Evolutionary conservation across 345 rosid species (phyloP), one percentile per base, ranked within the genome.

Genomic region (Gossypium mustelinum): DNA sequence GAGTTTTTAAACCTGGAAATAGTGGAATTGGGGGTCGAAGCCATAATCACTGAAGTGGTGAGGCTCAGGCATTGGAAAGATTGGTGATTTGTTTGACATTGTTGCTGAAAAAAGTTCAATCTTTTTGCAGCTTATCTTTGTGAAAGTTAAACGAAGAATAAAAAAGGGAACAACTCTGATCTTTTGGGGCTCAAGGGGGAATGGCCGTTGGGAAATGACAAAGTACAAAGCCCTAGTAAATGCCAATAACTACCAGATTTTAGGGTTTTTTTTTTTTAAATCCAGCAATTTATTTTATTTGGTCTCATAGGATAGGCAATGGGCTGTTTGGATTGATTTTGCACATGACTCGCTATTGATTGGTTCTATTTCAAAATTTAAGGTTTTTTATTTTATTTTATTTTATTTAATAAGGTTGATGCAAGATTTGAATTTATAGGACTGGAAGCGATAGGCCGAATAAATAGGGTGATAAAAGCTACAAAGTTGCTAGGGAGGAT

Each of bases 121-220:
- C 43, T 24, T 10, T 68, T 58, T 58, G 11, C 27, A 58, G 27
- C 52, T 13, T 13, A 4, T 50, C n/a, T 22, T 12, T 25, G 25
- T 20, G 18, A 20, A 45, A 1, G 7, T 14, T 45, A 45, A 7
- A 20, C 29, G 9, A 17, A 39, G 74, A 27, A 4, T 12, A 18
- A 54, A 27, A 16, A 41, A 22, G 20, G 27, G 39, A 25, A 22
- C 39, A 56, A n/a, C 27, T 39, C 62, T 22, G 43, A 24, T 1
- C 4, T 22, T 58, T 58, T 24, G 84, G 85, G 85, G 83, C 80
- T 79, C 83, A 72, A 77, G 80, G 75, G 76, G 79, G 73, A 52
- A 66, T 57, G 77, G 76, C 76, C 83, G 76, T 76, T 83, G 76
- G 56, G 78, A 10, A 27, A 16, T 52, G 67, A 34, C 41, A 54